Evolutionary conservation across 2,329 filamentous ascomycete species (phyloP).

Genomic region (Aspergillus neoniger): DNA sequence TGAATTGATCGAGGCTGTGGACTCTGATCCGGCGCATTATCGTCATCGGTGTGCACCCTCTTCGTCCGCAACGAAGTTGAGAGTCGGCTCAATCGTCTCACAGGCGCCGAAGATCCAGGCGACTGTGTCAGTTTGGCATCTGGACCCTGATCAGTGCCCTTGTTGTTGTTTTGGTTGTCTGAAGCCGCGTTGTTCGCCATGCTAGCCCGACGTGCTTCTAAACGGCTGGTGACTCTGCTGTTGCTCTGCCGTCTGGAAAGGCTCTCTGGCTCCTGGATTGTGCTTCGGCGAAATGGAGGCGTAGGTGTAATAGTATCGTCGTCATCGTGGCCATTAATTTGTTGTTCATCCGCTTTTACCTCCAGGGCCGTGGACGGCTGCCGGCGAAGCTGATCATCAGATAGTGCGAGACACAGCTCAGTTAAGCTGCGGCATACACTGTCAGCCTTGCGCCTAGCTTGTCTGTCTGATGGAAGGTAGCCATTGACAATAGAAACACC

Average conservation of each 20-base stretch:
- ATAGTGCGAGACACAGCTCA: conserved; percentile 83
- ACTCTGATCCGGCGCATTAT: conserved; percentile 32
- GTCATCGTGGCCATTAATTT: conserved; percentile 27
- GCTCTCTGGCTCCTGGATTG: conserved; percentile 42
- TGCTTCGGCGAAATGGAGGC: conserved; percentile 39
- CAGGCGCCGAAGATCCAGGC: conserved; percentile 28
- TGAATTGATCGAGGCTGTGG: conserved; percentile 41
- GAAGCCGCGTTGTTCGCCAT: conserved; percentile 26
- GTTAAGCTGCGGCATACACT: conserved; percentile 90
- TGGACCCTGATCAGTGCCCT: conserved; percentile 7
- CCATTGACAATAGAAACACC: conserved; percentile 40
- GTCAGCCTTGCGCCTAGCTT: conserved; percentile 86
- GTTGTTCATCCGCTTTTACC: conserved; percentile 21
- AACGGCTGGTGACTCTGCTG: conserved; percentile 30
- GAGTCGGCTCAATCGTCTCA: conserved; percentile 42
- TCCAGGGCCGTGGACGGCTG: conserved; percentile 36
- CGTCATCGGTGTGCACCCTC: conserved; percentile 41
- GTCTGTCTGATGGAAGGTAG: conserved; percentile 66
- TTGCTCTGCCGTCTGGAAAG: conserved; percentile 30
- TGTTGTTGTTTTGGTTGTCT: conserved; percentile 13
- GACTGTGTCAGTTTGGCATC: conserved; percentile 17
- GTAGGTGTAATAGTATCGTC: conserved; percentile 32
- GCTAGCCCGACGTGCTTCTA: conserved; percentile 46
- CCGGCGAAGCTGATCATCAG: conserved; percentile 55
- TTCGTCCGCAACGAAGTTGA: conserved; percentile 43